These are phyloP conservation scores for Tricholoma flavovirens DNA, from an alignment of 768 basidiomycete genomes.

Conservation along the genomic window DNA sequence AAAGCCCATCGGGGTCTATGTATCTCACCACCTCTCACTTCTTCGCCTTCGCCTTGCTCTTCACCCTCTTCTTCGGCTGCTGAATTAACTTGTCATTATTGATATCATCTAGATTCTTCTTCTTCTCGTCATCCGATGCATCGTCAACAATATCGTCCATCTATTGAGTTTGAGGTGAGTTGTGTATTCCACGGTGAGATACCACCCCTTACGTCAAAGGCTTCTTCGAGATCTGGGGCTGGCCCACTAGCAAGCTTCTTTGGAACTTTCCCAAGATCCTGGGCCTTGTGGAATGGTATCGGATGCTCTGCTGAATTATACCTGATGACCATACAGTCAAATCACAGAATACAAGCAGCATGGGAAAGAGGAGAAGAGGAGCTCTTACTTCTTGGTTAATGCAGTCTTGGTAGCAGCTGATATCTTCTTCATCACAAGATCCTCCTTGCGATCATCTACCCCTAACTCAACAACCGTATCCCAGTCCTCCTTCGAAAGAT, in stretches of 20 bases:
- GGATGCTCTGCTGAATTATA: constrained; percentile 91
- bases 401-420: constrained; percentile 72
- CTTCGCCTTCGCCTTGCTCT: constrained; percentile 12
- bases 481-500: constrained; percentile 92
- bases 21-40: constrained; percentile 4
- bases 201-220: constrained; percentile 58
- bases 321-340: constrained; percentile 31
- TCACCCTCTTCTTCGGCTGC: constrained; percentile 36
- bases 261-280: constrained; percentile 68
- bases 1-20: no score
- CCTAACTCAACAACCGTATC: constrained; percentile 93
- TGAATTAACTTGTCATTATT: constrained; percentile 33
- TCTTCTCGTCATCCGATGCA: constrained; percentile 44
- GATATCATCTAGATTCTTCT: constrained; percentile 22
- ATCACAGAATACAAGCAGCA: neutral
- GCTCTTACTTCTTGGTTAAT: constrained; percentile 76
- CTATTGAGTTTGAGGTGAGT: constrained; percentile 17
- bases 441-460: constrained; percentile 73
- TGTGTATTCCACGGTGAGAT: neutral
- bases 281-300: constrained; percentile 89
- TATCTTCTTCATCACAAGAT: constrained; percentile 77
- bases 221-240: constrained; percentile 89
- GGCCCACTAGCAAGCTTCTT: constrained; percentile 76
- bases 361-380: neutral
- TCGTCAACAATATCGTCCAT: constrained; percentile 45